These are phyloP conservation scores for Lachancea thermotolerans DNA, from an alignment of 805 yeast species.

Conservation along the genomic window DNA sequence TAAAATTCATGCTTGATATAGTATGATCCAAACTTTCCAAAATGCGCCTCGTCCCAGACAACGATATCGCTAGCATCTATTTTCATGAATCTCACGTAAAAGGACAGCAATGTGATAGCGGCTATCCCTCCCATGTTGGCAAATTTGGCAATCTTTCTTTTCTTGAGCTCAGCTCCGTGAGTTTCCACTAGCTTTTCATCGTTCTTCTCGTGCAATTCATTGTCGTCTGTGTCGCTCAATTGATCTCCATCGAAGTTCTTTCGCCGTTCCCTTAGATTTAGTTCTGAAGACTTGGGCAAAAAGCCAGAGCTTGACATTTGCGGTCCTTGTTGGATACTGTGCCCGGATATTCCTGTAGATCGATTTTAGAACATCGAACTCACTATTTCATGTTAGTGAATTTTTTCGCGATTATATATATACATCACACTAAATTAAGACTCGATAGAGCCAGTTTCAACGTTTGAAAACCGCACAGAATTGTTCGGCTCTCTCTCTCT, in stretches of 20 bases:
- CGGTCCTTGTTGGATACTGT: not conserved
- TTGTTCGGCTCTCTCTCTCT: too few relatives aligned
- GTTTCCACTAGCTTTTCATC: constrained; percentile 22
- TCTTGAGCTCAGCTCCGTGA: not conserved
- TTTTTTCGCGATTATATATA: too few relatives aligned
- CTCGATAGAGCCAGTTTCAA: too few relatives aligned
- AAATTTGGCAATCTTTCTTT: not conserved
- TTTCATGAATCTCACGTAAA: constrained; percentile 66
- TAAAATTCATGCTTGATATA: constrained; percentile 84
- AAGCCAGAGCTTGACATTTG: constrained; percentile 6
- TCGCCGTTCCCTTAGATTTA: constrained; percentile 8
- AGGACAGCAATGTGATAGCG: constrained; percentile 59
- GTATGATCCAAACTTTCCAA: constrained; percentile 93
- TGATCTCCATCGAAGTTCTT: constrained; percentile 4
- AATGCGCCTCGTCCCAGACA: constrained; percentile 98
- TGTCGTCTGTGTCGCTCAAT: not conserved
- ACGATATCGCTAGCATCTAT: constrained; percentile 69
- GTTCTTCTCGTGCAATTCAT: not conserved
- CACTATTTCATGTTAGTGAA: too few relatives aligned
- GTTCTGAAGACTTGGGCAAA: constrained; percentile 9
- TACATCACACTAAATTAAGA: too few relatives aligned
- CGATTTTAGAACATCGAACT: too few relatives aligned
- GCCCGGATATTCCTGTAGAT: too few relatives aligned
- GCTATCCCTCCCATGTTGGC: constrained; percentile 18
- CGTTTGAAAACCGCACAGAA: too few relatives aligned